A percentile compares a stretch with the other conserved stretches of the same genome.
Evolutionary conservation across 495 filamentous ascomycete species (phyloP).

Genomic region (Lichenothelia convexa): DNA sequence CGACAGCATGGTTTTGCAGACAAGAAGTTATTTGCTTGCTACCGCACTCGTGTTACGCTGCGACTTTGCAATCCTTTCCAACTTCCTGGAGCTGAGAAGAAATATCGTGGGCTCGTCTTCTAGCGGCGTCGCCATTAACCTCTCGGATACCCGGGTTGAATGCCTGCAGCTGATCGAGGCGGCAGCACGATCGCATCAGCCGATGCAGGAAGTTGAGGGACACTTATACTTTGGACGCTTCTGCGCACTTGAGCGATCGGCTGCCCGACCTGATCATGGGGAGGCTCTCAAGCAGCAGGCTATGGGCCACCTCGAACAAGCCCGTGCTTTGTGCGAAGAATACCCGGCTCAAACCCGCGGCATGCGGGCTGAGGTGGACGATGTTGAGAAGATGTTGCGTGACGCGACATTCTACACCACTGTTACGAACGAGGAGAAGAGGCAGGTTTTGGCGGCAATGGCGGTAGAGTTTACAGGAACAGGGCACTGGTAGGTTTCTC

Average conservation of each 20-base stretch:
- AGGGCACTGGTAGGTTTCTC: constrained; percentile 35
- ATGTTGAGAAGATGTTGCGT: constrained; percentile 18
- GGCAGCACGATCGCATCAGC: constrained; percentile 10
- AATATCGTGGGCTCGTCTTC: constrained; percentile 1
- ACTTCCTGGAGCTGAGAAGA: constrained; percentile 28
- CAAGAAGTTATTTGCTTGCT: constrained; percentile 29
- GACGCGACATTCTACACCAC: constrained; percentile 23
- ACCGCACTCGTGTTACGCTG: constrained; percentile 33
- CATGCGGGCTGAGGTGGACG: constrained; percentile 16
- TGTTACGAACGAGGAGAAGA: constrained; percentile 29
- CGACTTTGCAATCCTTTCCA: constrained; percentile 35
- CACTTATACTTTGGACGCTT: constrained; percentile 23
- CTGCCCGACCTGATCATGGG: neutral
- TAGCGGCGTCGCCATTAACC: constrained; percentile 8
- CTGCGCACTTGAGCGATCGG: constrained; percentile 19
- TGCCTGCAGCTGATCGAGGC: constrained; percentile 13
- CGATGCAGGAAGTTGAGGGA: constrained; percentile 20
- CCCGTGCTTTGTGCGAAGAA: constrained; percentile 13
- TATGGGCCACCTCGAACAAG: constrained; percentile 11
- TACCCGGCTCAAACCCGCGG: constrained; percentile 16
- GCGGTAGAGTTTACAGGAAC: constrained; percentile 13
- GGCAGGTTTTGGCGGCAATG: constrained; percentile 21
- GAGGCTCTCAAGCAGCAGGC: constrained; percentile 6
- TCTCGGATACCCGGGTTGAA: constrained; percentile 6
- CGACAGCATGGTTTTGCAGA: constrained; percentile 27